These are phyloP conservation scores for Aspergillus sp. DNA, from an alignment of 2,329 filamentous ascomycete genomes.

Conservation along the genomic window DNA sequence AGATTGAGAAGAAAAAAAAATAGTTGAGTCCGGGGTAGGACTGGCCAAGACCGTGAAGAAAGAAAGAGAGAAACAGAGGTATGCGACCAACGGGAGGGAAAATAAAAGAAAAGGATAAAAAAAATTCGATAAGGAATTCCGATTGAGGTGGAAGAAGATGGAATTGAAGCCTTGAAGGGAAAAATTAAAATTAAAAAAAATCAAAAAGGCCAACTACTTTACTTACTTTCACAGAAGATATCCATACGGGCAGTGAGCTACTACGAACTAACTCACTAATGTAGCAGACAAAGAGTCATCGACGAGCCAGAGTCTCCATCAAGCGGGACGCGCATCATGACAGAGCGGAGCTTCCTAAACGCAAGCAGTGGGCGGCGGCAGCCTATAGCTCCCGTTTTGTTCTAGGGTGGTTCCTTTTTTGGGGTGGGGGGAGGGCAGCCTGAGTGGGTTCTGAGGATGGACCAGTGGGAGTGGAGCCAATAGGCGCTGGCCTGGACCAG, in stretches of 20 bases:
- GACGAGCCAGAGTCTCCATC: background rate
- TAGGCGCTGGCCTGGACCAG: slow-evolving; percentile 9
- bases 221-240: background rate
- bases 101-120: background rate
- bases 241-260: background rate
- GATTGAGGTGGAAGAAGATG: background rate
- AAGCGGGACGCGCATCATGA: slow-evolving; percentile 18
- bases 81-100: background rate
- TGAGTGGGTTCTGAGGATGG: slow-evolving; percentile 15
- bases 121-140: background rate
- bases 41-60: background rate
- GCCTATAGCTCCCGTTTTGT: slow-evolving; percentile 16
- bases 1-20: slow-evolving; percentile 2
- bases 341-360: slow-evolving; percentile 25
- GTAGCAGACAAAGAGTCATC: slow-evolving; percentile 11
- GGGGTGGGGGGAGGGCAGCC: slow-evolving; percentile 12
- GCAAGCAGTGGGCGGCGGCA: slow-evolving; percentile 16
- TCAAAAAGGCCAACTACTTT: no score
- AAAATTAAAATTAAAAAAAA: no score
- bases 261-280: background rate
- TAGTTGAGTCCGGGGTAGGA: background rate
- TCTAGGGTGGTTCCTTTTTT: slow-evolving; percentile 17
- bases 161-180: background rate
- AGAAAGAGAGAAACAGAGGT: background rate
- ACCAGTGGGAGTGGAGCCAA: slow-evolving; percentile 25